phyloP scores from a whole-genome alignment of 1,139 yeast species.

The Pichia sp. region DNA sequence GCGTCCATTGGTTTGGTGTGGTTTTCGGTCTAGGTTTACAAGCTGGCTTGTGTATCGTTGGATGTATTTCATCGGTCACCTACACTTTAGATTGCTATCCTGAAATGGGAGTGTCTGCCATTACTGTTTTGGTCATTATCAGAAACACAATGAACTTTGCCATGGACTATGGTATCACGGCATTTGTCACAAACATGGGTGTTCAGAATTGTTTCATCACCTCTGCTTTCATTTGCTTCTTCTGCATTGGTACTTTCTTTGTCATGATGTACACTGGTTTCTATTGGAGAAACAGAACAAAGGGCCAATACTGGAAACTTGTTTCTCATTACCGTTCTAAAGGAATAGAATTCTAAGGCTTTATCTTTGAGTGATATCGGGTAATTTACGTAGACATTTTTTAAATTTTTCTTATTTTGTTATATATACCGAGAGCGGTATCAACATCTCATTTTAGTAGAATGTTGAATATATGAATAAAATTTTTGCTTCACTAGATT shows the following conservation, averaged over 20 bases:
- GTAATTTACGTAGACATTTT: background rate
- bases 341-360: slow-evolving; percentile 13
- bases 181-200: slow-evolving; percentile 44
- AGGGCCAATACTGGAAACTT: slow-evolving; percentile 35
- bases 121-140: slow-evolving; percentile 40
- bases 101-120: slow-evolving; percentile 49
- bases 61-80: slow-evolving; percentile 49
- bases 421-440: background rate
- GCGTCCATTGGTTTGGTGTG: slow-evolving; percentile 48
- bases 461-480: too few relatives aligned
- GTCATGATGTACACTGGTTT: slow-evolving; percentile 38
- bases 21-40: slow-evolving; percentile 52
- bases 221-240: slow-evolving; percentile 41
- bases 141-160: slow-evolving; percentile 45
- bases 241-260: slow-evolving; percentile 40
- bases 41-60: slow-evolving; percentile 45
- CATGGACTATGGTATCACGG: slow-evolving; percentile 46
- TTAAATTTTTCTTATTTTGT: background rate
- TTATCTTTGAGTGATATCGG: background rate
- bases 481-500: too few relatives aligned
- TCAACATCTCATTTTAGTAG: background rate
- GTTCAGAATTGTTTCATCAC: slow-evolving; percentile 42
- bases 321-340: slow-evolving; percentile 24
- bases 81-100: slow-evolving; percentile 54
- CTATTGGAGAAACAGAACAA: slow-evolving; percentile 36